Evolutionary conservation across 2,329 filamentous ascomycete species (phyloP).

Genomic region (Zymoseptoria crescenta): DNA sequence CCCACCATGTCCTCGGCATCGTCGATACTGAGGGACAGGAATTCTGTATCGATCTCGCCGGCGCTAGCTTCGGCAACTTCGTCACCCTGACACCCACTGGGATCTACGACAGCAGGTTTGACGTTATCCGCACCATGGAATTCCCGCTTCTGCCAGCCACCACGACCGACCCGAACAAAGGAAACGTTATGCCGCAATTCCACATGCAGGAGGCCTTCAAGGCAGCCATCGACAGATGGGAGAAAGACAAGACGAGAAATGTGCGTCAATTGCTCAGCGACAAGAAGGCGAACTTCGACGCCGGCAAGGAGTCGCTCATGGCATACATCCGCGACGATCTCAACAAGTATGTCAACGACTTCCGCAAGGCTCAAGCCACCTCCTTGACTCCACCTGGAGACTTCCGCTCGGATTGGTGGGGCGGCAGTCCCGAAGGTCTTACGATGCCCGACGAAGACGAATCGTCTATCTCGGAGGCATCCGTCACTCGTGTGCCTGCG

Average conservation of each 20-base stretch:
- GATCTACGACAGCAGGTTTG: too few species aligned
- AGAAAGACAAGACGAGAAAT: background rate
- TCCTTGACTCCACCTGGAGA: too few species aligned
- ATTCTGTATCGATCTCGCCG: slow-evolving; percentile 1
- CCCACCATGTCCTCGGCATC: too few species aligned
- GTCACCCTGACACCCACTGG: background rate
- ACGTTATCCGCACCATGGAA: too few species aligned
- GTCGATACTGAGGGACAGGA: background rate
- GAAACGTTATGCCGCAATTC: too few species aligned
- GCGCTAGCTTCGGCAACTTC: background rate
- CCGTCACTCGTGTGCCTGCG: too few species aligned
- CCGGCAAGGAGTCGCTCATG: background rate
- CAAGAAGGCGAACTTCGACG: background rate
- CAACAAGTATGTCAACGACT: background rate
- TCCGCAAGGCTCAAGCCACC: background rate
- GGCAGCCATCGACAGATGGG: background rate
- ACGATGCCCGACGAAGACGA: too few species aligned
- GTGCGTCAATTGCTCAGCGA: background rate
- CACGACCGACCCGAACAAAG: too few species aligned
- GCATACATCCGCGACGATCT: background rate
- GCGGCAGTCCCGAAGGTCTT: too few species aligned
- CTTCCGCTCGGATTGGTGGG: too few species aligned
- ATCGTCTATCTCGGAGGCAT: too few species aligned
- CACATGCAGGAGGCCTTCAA: background rate
- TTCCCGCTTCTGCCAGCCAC: too few species aligned